Percentiles rank a stretch among this genome's conserved stretches.
These are phyloP conservation scores for Cystofilobasidium capitatum DNA, from an alignment of 768 basidiomycete genomes.

Conservation along the genomic window DNA sequence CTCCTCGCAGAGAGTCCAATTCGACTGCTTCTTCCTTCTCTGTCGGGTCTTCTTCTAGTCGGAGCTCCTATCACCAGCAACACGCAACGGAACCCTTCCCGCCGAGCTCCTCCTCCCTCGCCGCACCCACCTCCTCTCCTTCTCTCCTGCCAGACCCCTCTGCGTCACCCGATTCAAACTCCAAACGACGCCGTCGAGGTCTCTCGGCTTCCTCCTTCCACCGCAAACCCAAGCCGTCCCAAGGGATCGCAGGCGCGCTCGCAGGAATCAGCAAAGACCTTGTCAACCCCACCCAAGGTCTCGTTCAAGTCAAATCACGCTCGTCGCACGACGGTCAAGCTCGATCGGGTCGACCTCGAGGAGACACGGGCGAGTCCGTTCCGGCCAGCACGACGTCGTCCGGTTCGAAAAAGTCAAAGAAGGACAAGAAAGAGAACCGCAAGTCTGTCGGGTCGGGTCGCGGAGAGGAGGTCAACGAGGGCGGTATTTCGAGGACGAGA, in stretches of 20 bases:
- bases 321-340: not conserved
- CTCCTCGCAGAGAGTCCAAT: not conserved
- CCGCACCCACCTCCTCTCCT: not conserved
- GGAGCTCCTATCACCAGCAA: not conserved
- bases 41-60: not conserved
- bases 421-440: not conserved
- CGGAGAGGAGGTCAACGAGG: not conserved
- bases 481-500: not conserved
- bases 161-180: not conserved
- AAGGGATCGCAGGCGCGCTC: conserved; percentile 17
- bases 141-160: not conserved
- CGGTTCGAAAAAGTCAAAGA: not conserved
- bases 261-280: conserved; percentile 21
- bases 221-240: conserved; percentile 1
- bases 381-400: not conserved
- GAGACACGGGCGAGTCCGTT: not conserved
- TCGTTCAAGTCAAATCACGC: not conserved
- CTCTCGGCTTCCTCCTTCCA: conserved; percentile 6
- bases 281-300: conserved; percentile 15
- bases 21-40: not conserved
- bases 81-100: not conserved
- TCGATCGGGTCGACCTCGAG: not conserved
- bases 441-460: not conserved
- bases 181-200: not conserved
- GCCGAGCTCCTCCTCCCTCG: not conserved